Percentiles rank a stretch among this genome's conserved stretches.
phyloP scores from a whole-genome alignment of 1,139 yeast species.

The Sugiyamaella sp. region DNA sequence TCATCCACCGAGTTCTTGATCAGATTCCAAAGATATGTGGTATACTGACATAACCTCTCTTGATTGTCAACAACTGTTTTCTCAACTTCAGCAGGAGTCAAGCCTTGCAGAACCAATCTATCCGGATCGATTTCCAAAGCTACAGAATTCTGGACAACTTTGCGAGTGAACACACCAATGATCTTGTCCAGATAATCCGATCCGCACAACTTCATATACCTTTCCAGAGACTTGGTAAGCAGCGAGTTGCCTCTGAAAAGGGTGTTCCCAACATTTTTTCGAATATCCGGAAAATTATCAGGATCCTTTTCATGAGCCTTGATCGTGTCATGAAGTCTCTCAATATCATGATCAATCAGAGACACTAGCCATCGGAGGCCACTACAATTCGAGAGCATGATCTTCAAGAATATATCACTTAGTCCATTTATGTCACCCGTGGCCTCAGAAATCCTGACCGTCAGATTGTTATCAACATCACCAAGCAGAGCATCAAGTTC shows the following conservation, averaged over 20 bases:
- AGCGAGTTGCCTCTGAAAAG: slow-evolving; percentile 85
- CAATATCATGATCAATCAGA: slow-evolving; percentile 62
- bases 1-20: slow-evolving; percentile 73
- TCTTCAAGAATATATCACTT: slow-evolving; percentile 34
- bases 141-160: slow-evolving; percentile 53
- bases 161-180: slow-evolving; percentile 66
- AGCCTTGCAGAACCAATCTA: slow-evolving; percentile 44
- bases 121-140: slow-evolving; percentile 78
- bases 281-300: slow-evolving; percentile 11
- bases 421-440: slow-evolving; percentile 52
- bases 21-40: slow-evolving; percentile 69
- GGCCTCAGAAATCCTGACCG: slow-evolving; percentile 44
- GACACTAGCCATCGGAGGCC: slow-evolving; percentile 69
- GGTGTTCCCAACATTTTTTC: slow-evolving; percentile 54
- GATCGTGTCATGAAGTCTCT: slow-evolving; percentile 22
- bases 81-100: slow-evolving; percentile 43
- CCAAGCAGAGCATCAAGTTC: slow-evolving; percentile 50
- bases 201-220: slow-evolving; percentile 75
- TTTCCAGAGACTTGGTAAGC: slow-evolving; percentile 78
- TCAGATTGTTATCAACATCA: slow-evolving; percentile 29
- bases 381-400: slow-evolving; percentile 46
- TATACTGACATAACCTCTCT: slow-evolving; percentile 55
- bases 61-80: slow-evolving; percentile 54
- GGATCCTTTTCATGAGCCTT: slow-evolving; percentile 9
- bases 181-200: slow-evolving; percentile 74